Conservation (phyloP, 805 yeast species). For the Torulaspora microellipsoides region DNA sequence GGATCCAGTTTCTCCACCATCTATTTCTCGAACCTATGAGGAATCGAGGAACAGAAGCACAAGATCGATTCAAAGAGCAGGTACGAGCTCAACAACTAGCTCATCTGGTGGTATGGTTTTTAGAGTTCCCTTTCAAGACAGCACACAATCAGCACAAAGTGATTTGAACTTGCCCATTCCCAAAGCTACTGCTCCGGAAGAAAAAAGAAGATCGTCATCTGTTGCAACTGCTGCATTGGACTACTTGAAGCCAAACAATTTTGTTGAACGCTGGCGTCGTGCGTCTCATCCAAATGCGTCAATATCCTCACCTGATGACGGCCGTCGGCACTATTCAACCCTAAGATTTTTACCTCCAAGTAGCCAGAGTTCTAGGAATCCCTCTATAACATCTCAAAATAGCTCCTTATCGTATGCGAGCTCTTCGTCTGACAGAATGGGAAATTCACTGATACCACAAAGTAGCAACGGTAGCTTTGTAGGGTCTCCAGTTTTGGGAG, state of each 20-base stretch:
- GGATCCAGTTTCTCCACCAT: conserved; percentile 19
- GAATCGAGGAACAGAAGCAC: conserved; percentile 2
- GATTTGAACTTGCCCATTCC: conserved; percentile 8
- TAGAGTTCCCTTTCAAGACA: conserved; percentile 67
- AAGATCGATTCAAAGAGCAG: conserved; percentile 10
- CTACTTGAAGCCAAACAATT: conserved; percentile 7
- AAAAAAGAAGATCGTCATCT: conserved; percentile 23
- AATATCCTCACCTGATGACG: conserved; percentile 4
- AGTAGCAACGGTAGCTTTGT: conserved; percentile 24
- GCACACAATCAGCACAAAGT: conserved; percentile 15
- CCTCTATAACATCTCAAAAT: conserved; percentile 36
- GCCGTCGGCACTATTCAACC: conserved; percentile 6
- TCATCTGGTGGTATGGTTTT: conserved; percentile 41
- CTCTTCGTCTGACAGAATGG: conserved; percentile 32
- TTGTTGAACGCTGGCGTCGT: conserved; percentile 16
- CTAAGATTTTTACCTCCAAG: conserved; percentile 6
- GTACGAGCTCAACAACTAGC: conserved; percentile 27
- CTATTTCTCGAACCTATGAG: conserved; percentile 1
- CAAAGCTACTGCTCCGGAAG: conserved; percentile 9
- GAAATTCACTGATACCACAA: conserved; percentile 26
- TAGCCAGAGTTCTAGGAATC: conserved; percentile 24
- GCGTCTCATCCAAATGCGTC: conserved; percentile 24
- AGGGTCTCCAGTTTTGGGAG: conserved; percentile 26
- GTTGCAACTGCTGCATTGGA: conserved; percentile 14
- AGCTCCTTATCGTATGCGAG: conserved; percentile 31